Evolutionary conservation across 1,284 basidiomycete species (phyloP), one percentile per base, ranked within the genome.

Genomic region (Spongispora temasekensis): DNA sequence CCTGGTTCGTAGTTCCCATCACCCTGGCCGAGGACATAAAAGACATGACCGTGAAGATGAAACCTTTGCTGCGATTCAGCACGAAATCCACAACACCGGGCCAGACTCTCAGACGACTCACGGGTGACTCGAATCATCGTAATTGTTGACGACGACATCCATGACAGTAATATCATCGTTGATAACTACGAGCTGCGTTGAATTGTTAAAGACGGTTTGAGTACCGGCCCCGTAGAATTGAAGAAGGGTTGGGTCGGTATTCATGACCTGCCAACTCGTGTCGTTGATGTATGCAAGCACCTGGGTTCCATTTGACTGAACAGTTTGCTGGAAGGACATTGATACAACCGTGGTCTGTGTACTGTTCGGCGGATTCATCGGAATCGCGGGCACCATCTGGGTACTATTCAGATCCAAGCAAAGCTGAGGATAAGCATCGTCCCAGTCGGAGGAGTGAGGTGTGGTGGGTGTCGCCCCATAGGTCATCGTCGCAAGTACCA

Each of bases 61-160:
- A 75, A 72, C 31, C 71, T 72, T 44, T 35, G 23, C 25, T 23
- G 13, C 23, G 15, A 17, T 8, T 15, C 3, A 27, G 27, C 44
- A 27, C 2, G 44, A 27, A 9, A 19, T 9, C 5, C 9, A 19
- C 23, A 19, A 46, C 6, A 50, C 0, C 48, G 28, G 32, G 44
- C 19, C 5, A 19, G n/a, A n/a, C n/a, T n/a, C n/a, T n/a, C n/a
- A n/a, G n/a, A n/a, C 7, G n/a, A 63, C 72, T 59, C 48, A 72
- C 74, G 71, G 74, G 30, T 72, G 71, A 59, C 74, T 75, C 34
- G 64, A 56, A 48, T 75, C 74, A 50, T 75, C 71, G 23, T 61
- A 61, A n/a, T 70, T 72, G 37, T 53, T 62, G 25, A 72, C 10
- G 25, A 60, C 53, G 7, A 72, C 9, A 32, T 75, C 68, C n/a